phyloP scores from a whole-genome alignment of 1,284 basidiomycete species.

The Moesziomyces globuligerus region DNA sequence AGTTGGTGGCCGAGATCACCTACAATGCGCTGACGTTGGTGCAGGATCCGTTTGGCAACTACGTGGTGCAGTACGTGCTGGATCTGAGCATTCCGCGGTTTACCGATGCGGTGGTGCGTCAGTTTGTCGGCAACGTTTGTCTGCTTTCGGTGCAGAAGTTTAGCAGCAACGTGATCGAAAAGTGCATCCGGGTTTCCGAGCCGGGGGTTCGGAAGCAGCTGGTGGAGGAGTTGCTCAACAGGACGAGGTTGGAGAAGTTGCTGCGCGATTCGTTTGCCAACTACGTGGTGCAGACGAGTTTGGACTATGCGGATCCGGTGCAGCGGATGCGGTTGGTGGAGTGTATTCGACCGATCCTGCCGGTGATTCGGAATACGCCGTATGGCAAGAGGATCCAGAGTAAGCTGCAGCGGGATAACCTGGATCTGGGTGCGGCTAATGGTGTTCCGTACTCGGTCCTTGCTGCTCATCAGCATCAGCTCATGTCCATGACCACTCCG shows the following conservation, averaged over 20 bases:
- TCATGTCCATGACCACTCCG: slow-evolving; percentile 52
- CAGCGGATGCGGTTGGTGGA: slow-evolving; percentile 65
- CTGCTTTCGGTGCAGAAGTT: slow-evolving; percentile 98
- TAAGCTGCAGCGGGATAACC: slow-evolving; percentile 65
- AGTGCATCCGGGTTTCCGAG: slow-evolving; percentile 98
- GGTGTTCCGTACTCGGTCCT: slow-evolving; percentile 56
- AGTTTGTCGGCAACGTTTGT: slow-evolving; percentile 97
- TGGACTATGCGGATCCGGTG: slow-evolving; percentile 65
- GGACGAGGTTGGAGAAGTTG: slow-evolving; percentile 92
- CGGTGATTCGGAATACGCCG: slow-evolving; percentile 66
- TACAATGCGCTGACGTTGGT: slow-evolving; percentile 97
- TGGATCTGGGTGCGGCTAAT: slow-evolving; percentile 50
- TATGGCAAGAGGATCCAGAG: slow-evolving; percentile 67
- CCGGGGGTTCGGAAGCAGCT: slow-evolving; percentile 91
- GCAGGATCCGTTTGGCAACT: slow-evolving; percentile 98
- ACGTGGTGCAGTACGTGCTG: slow-evolving; percentile 95
- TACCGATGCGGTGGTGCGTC: slow-evolving; percentile 95
- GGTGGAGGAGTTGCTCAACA: slow-evolving; percentile 94
- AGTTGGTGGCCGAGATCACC: slow-evolving; percentile 98
- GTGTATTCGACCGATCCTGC: slow-evolving; percentile 66
- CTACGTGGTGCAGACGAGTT: slow-evolving; percentile 66
- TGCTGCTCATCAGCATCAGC: slow-evolving; percentile 54
- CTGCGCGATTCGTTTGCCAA: slow-evolving; percentile 75
- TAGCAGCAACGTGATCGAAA: slow-evolving; percentile 93
- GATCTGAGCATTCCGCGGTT: slow-evolving; percentile 98